phyloP scores from a whole-genome alignment of 176 grass and related monocot species.

The Cenchrus americanus region DNA sequence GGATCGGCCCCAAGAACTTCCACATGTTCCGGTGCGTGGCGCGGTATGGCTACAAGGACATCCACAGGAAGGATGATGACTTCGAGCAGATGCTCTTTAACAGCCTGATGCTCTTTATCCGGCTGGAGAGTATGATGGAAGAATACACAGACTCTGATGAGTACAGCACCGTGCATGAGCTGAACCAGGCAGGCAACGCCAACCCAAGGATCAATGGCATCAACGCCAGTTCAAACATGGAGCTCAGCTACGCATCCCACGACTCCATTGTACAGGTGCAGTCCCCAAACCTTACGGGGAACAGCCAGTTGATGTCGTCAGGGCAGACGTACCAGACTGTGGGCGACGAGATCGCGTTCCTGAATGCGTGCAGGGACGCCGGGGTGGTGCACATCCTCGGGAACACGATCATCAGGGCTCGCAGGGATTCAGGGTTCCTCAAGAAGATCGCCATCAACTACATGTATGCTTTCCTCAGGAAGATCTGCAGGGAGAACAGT shows the following conservation, averaged over 20 bases:
- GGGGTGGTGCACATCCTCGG: constrained; percentile 92
- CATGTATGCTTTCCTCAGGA: constrained; percentile 75
- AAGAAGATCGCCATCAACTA: constrained; percentile 77
- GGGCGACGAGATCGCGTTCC: constrained; percentile 63
- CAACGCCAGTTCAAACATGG: constrained; percentile 1
- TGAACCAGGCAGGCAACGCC: constrained; percentile 27
- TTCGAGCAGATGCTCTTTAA: constrained; percentile 73
- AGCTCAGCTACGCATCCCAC: constrained; percentile 45
- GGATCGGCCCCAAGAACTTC: constrained; percentile 71
- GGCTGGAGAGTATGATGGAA: constrained; percentile 76
- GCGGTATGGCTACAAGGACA: constrained; percentile 83
- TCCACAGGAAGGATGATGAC: constrained; percentile 74
- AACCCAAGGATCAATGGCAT: constrained; percentile 22
- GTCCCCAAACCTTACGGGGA: constrained; percentile 17
- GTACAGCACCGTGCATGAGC: constrained; percentile 33
- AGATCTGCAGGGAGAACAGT: constrained; percentile 79
- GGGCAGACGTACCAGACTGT: constrained; percentile 39
- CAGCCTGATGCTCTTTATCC: constrained; percentile 58
- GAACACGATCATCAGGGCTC: constrained; percentile 72
- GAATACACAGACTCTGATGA: constrained; percentile 68
- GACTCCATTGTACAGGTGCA: constrained; percentile 58
- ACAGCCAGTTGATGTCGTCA: constrained; percentile 38
- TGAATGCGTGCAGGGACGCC: constrained; percentile 65
- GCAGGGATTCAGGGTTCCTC: constrained; percentile 53
- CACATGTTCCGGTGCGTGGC: constrained; percentile 84